phyloP scores from a whole-genome alignment of 208 protist genomes.

The Vickermania spadyakhi region DNA sequence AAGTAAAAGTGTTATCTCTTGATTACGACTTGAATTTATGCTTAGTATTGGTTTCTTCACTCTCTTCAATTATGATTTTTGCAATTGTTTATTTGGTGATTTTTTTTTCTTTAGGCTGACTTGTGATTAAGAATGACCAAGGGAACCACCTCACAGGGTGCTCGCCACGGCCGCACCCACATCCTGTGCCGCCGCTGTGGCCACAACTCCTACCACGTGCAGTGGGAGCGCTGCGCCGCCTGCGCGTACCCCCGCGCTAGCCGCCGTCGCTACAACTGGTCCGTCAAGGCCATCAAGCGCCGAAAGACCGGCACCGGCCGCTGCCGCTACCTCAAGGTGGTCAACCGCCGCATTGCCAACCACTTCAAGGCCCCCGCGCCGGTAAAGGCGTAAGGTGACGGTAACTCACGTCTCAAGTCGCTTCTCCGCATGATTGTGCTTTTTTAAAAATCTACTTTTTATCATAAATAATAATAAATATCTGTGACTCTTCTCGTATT shows the following conservation, averaged over 20 bases:
- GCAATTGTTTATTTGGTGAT: constrained; percentile 1
- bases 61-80: constrained; percentile 7
- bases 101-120: constrained; percentile 6
- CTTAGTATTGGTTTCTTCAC: constrained; percentile 3
- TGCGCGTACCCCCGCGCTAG: constrained; percentile 97
- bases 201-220: constrained; percentile 94
- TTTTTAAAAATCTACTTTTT: constrained; percentile 8
- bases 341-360: constrained; percentile 96
- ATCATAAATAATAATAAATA: constrained; percentile 4
- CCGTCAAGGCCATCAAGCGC: constrained; percentile 96
- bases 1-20: too few species aligned
- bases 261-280: constrained; percentile 97
- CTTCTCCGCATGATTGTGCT: too few species aligned
- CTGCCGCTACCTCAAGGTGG: constrained; percentile 95
- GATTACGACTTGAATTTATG: constrained; percentile 5
- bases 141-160: constrained; percentile 86
- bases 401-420: too few species aligned
- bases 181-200: constrained; percentile 97
- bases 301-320: constrained; percentile 98
- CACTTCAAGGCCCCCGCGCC: constrained; percentile 95
- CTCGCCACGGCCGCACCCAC: constrained; percentile 93
- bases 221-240: constrained; percentile 96
- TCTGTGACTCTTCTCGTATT: too few species aligned
- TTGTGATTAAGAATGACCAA: constrained; percentile 64
- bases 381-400: constrained; percentile 50